phyloP scores from a whole-genome alignment of 2,329 filamentous ascomycete species.

The Cladophialophora psammophila region DNA sequence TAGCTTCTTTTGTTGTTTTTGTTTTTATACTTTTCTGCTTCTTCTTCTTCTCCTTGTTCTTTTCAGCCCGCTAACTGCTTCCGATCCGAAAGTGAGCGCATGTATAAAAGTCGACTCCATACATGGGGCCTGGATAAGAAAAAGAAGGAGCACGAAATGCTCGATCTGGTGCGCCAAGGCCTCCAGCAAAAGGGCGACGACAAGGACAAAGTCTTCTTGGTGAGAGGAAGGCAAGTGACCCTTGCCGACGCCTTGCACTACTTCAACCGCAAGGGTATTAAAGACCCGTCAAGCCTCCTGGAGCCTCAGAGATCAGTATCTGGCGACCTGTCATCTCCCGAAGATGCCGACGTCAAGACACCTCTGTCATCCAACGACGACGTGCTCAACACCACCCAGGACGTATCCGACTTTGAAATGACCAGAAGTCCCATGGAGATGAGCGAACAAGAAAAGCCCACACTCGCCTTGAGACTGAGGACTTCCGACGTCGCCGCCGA shows the following conservation, averaged over 20 bases:
- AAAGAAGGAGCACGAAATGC: constrained; percentile 43
- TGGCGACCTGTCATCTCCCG: constrained; percentile 38
- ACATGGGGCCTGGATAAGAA: constrained; percentile 41
- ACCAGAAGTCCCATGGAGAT: constrained; percentile 30
- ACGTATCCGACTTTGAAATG: constrained; percentile 35
- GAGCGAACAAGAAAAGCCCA: constrained; percentile 23
- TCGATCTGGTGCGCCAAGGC: constrained; percentile 41
- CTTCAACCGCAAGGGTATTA: constrained; percentile 42
- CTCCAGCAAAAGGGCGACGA: constrained; percentile 38
- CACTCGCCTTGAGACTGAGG: constrained; percentile 24
- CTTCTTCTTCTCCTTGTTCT: no score
- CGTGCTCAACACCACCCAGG: constrained; percentile 26
- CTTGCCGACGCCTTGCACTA: constrained; percentile 41
- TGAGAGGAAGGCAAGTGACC: constrained; percentile 39
- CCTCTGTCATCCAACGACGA: constrained; percentile 38
- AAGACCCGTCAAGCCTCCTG: constrained; percentile 40
- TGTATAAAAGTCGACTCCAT: constrained; percentile 42
- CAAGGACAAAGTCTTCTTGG: constrained; percentile 41
- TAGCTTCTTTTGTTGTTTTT: background rate
- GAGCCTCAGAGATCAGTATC: constrained; percentile 25
- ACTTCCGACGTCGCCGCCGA: constrained; percentile 33
- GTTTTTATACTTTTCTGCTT: background rate
- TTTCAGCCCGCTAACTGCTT: constrained; percentile 7
- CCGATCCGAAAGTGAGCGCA: constrained; percentile 36
- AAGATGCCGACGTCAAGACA: constrained; percentile 37